Evolutionary conservation across 345 rosid species (phyloP).

Genomic region (Firmiana major): DNA sequence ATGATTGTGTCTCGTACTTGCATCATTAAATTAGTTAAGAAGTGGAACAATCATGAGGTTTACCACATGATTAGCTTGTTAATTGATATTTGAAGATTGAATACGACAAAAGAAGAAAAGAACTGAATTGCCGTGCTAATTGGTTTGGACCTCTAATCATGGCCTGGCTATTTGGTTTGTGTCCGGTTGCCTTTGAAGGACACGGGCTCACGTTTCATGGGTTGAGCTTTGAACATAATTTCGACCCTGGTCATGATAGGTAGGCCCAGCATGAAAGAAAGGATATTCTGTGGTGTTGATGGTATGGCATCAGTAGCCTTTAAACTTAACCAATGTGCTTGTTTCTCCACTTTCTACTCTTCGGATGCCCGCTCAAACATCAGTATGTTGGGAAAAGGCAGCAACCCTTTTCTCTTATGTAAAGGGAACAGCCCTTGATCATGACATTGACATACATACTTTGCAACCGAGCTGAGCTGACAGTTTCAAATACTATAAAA

Average conservation of each 20-base stretch:
- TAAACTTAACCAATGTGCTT: neutral
- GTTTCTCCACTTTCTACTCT: neutral
- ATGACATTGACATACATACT: neutral
- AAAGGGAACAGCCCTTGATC: neutral
- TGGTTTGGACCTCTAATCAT: neutral
- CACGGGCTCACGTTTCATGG: neutral
- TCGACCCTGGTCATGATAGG: neutral
- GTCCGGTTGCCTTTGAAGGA: neutral
- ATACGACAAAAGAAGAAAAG: neutral
- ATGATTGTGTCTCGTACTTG: constrained; percentile 61
- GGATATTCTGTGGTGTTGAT: neutral
- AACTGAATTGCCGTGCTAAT: neutral
- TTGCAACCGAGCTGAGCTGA: no score
- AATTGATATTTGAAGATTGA: neutral
- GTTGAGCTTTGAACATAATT: neutral
- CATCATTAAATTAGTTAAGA: constrained; percentile 19
- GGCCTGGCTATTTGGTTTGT: neutral
- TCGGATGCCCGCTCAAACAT: neutral
- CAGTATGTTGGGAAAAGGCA: neutral
- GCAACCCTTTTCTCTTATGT: neutral
- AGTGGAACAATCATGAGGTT: constrained; percentile 27
- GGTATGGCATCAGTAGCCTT: neutral
- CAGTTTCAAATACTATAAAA: no score
- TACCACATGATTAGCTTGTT: neutral
- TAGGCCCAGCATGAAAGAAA: neutral